Percentiles rank a stretch among this genome's conserved stretches.
These are phyloP conservation scores for Pseudogymnoascus sp. DNA, from an alignment of 2,329 filamentous ascomycete genomes.

Conservation along the genomic window DNA sequence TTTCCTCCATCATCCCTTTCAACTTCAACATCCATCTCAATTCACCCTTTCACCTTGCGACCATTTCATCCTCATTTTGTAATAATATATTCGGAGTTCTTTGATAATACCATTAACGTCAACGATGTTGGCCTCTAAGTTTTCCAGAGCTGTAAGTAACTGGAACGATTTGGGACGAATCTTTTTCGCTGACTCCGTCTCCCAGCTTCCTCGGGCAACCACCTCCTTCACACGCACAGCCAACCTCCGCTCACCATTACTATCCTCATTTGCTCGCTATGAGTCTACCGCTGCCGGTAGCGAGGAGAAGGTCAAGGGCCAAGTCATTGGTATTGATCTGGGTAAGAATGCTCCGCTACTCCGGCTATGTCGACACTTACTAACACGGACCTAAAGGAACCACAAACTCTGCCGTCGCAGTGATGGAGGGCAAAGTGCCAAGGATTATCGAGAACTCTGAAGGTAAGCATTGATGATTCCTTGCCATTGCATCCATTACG, in stretches of 20 bases:
- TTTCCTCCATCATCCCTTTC: slow-evolving; percentile 13
- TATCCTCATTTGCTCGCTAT: slow-evolving; percentile 69
- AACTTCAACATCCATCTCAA: slow-evolving; percentile 13
- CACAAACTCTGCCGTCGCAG: slow-evolving; percentile 93
- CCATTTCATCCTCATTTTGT: slow-evolving; percentile 9
- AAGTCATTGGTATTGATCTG: slow-evolving; percentile 97
- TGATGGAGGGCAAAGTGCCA: slow-evolving; percentile 94
- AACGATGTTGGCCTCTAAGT: slow-evolving; percentile 66
- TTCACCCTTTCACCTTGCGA: slow-evolving; percentile 16
- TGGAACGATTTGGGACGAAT: background rate
- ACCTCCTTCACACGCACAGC: slow-evolving; percentile 62
- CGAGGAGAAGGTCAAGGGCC: slow-evolving; percentile 79
- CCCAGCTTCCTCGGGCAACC: slow-evolving; percentile 70
- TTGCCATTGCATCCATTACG: background rate
- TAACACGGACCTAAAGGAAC: slow-evolving; percentile 48
- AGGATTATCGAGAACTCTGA: slow-evolving; percentile 98
- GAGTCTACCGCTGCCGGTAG: slow-evolving; percentile 53
- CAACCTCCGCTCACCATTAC: slow-evolving; percentile 61
- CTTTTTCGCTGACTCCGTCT: slow-evolving; percentile 7
- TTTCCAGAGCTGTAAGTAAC: slow-evolving; percentile 66
- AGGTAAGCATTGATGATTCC: slow-evolving; percentile 47
- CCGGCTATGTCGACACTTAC: slow-evolving; percentile 4
- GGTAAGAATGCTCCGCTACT: slow-evolving; percentile 47
- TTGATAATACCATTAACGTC: slow-evolving; percentile 15
- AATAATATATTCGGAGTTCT: slow-evolving; percentile 15